Percentiles rank a stretch among this genome's conserved stretches.
Evolutionary conservation across 2,329 filamentous ascomycete genomes (phyloP).

Genomic region (Pyrenophora seminiperda): DNA sequence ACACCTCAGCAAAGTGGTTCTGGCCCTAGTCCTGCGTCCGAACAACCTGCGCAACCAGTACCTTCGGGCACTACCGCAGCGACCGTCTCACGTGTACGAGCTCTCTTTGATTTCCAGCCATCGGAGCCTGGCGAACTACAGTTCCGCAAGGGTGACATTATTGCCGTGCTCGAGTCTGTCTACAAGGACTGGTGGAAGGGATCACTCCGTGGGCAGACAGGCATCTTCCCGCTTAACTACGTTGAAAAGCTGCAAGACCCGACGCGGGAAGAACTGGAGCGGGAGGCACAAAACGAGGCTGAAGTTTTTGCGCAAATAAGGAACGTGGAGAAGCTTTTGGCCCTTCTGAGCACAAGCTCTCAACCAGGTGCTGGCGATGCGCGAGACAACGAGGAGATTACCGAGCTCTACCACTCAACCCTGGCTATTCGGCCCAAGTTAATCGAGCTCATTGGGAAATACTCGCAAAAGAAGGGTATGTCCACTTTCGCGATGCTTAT

Average conservation of each 20-base stretch:
- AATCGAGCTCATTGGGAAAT: conserved; percentile 97
- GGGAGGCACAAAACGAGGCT: conserved; percentile 92
- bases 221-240: conserved; percentile 98
- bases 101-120: conserved; percentile 91
- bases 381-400: conserved; percentile 97
- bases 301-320: conserved; percentile 79
- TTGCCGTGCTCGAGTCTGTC: conserved; percentile 94
- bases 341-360: conserved; percentile 81
- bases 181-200: conserved; percentile 99
- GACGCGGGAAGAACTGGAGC: conserved; percentile 89
- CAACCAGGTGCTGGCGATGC: conserved; percentile 61
- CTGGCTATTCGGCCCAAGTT: conserved; percentile 93
- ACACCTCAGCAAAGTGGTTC: conserved; percentile 43
- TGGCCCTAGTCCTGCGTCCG: conserved; percentile 25
- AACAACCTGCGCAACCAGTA: conserved; percentile 61
- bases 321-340: conserved; percentile 81
- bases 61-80: conserved; percentile 90
- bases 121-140: conserved; percentile 93
- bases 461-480: conserved; percentile 96
- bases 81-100: conserved; percentile 91
- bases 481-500: not conserved
- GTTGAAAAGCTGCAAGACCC: conserved; percentile 97
- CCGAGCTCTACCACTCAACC: conserved; percentile 86
- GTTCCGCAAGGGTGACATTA: conserved; percentile 95
- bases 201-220: conserved; percentile 88